A percentile compares a stretch with the other conserved stretches of the same genome.
phyloP scores from a whole-genome alignment of 176 grass and related monocot genomes.

The Triticum monococcum region DNA sequence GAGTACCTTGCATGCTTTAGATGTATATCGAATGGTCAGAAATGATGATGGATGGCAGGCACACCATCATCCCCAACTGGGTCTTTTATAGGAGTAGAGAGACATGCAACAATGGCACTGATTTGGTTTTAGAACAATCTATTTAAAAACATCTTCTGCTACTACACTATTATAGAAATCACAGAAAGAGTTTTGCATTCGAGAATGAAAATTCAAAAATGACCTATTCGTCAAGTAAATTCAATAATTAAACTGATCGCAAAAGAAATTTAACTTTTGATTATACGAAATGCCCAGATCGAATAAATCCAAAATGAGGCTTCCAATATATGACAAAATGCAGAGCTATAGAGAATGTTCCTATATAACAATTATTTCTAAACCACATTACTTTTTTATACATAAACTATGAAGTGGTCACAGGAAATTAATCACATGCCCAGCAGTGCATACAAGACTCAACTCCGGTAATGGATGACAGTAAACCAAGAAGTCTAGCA shows the following conservation, averaged over 20 bases:
- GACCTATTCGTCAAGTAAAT: background rate
- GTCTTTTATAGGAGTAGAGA: background rate
- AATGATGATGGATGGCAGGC: background rate
- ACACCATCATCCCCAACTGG: background rate
- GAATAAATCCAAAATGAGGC: background rate
- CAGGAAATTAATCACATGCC: background rate
- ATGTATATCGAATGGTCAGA: background rate
- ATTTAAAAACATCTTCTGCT: background rate
- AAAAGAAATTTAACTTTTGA: background rate
- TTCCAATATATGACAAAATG: background rate
- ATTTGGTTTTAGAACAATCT: background rate
- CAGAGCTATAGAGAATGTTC: background rate
- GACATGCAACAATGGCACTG: background rate
- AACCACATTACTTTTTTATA: background rate
- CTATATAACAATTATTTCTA: background rate
- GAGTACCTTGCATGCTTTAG: background rate
- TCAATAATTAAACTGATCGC: background rate
- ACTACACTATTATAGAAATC: background rate
- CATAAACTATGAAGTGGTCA: background rate
- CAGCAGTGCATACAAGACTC: background rate
- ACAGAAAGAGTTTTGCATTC: background rate
- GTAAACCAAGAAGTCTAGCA: constrained; percentile 2
- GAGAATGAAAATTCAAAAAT: background rate
- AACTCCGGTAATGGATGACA: background rate
- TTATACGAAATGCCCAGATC: background rate